phyloP scores from a whole-genome alignment of 345 rosid species.

The Aegle marmelos region DNA sequence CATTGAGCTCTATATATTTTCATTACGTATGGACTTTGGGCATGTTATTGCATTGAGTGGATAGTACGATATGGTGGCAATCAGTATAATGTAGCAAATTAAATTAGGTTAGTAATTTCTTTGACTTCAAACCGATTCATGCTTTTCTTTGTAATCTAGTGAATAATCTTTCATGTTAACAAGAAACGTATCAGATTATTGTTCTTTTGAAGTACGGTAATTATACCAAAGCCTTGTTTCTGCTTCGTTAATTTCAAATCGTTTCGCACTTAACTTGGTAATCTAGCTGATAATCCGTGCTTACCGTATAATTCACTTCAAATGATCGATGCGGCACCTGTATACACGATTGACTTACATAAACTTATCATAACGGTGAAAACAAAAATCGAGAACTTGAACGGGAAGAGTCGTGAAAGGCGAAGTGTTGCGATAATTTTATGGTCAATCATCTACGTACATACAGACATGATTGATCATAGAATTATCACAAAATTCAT shows the following conservation, averaged over 20 bases:
- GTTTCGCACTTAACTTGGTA: constrained; percentile 5
- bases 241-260: background rate
- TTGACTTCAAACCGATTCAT: background rate
- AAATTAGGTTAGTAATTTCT: background rate
- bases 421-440: no score
- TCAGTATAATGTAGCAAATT: no score
- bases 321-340: background rate
- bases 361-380: background rate
- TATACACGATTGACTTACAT: background rate
- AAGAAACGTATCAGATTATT: background rate
- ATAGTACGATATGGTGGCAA: no score
- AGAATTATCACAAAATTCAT: no score
- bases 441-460: no score
- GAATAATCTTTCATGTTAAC: background rate
- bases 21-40: no score
- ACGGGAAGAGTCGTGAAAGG: no score
- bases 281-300: constrained; percentile 9
- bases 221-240: constrained; percentile 1
- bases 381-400: no score
- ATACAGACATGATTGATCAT: no score
- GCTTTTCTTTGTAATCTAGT: background rate
- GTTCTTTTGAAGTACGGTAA: background rate
- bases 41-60: no score
- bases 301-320: constrained; percentile 21
- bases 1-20: no score